Conservation (phyloP, 225 moss, liverwort and hornwort genomes). For the Marchantia polymorpha region DNA sequence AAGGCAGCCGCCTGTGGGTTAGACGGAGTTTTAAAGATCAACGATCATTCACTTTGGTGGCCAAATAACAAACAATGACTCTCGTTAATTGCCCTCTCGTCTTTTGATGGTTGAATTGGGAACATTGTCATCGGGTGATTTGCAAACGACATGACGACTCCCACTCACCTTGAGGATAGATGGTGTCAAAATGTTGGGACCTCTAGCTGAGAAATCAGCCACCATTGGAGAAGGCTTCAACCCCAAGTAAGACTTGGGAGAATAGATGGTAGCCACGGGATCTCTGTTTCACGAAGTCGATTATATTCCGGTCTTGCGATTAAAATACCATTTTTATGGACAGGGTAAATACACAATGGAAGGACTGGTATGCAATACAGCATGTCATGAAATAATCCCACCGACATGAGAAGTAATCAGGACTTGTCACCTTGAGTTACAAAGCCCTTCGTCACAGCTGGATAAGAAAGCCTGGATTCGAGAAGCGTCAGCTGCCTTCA, state of each 20-base stretch:
- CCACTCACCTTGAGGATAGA: slow-evolving; percentile 30
- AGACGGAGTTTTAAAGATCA: not conserved
- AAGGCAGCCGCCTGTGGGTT: not conserved
- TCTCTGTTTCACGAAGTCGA: not conserved
- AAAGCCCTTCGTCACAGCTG: no score
- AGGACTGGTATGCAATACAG: no score
- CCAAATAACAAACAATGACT: not conserved
- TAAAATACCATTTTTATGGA: no score
- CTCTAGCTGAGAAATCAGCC: slow-evolving; percentile 21
- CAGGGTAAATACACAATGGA: no score
- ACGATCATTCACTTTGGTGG: not conserved
- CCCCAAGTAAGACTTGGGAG: not conserved
- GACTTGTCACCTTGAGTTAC: not conserved
- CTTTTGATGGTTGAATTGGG: no score
- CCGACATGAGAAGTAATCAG: no score
- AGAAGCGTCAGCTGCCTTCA: slow-evolving; percentile 6
- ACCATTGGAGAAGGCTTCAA: not conserved
- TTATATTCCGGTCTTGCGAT: no score
- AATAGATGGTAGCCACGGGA: not conserved
- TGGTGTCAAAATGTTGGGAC: slow-evolving; percentile 21
- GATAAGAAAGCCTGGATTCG: not conserved
- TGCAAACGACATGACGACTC: no score
- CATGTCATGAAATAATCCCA: no score
- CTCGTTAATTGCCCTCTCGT: not conserved
- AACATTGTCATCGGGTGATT: not conserved